Evolutionary conservation across 208 protist species (phyloP).

Genomic region (Leishmania amazonensis): DNA sequence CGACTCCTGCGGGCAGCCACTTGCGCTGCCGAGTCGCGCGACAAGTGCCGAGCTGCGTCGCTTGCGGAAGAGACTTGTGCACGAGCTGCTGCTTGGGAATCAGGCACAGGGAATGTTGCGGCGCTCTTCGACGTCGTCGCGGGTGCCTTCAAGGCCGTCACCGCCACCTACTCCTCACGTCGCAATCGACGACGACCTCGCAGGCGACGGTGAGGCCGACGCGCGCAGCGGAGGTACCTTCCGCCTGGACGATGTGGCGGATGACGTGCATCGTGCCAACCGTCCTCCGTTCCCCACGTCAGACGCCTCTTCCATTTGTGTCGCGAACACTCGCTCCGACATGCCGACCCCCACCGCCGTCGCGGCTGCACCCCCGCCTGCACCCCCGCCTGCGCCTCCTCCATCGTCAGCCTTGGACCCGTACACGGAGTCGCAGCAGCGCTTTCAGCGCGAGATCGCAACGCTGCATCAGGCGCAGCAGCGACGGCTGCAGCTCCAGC

Average conservation of each 20-base stretch:
- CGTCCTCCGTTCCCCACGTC: neutral
- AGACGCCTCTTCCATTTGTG: neutral
- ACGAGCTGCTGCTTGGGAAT: neutral
- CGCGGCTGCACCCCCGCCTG: neutral
- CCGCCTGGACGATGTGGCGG: neutral
- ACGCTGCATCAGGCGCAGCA: neutral
- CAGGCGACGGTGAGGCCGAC: neutral
- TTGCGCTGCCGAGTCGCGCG: neutral
- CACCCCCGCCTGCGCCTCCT: neutral
- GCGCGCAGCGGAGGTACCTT: neutral
- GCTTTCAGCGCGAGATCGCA: neutral
- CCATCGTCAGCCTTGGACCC: neutral
- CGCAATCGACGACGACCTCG: neutral
- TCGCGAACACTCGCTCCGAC: neutral
- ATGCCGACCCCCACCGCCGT: neutral
- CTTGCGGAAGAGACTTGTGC: conserved; percentile 8
- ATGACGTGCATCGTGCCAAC: neutral
- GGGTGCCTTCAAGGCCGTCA: neutral
- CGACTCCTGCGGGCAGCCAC: neutral
- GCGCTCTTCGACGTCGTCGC: neutral
- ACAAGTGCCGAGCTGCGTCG: neutral
- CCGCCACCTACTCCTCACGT: neutral
- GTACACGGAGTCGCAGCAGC: neutral
- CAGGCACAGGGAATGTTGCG: neutral
- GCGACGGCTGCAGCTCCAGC: neutral